Conservation (phyloP, 371 early-diverging fungal genomes). For the Mortierella sp. region DNA sequence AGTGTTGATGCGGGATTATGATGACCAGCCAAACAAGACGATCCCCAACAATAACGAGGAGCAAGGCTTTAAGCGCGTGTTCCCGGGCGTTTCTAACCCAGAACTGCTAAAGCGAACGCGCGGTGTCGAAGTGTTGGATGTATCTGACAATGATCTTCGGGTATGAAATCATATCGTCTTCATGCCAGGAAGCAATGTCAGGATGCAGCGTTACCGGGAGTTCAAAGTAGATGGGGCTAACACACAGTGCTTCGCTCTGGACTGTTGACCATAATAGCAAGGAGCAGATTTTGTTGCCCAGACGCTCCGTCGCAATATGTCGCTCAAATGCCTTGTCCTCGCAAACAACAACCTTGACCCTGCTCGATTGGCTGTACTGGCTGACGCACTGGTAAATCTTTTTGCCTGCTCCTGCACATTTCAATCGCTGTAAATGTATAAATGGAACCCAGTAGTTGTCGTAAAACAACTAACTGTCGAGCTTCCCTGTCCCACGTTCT, state of each 20-base stretch:
- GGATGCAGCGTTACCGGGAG: neutral
- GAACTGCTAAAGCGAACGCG: constrained; percentile 46
- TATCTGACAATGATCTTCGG: constrained; percentile 67
- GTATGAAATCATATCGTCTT: constrained; percentile 28
- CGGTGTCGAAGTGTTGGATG: constrained; percentile 61
- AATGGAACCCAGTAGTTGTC: too few species aligned
- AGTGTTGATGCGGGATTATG: constrained; percentile 74
- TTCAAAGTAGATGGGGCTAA: too few species aligned
- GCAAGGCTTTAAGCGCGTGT: constrained; percentile 52
- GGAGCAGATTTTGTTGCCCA: constrained; percentile 75
- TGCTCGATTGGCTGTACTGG: constrained; percentile 62
- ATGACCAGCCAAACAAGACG: constrained; percentile 51
- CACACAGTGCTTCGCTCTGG: too few species aligned
- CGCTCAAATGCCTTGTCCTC: constrained; percentile 60
- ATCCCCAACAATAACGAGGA: constrained; percentile 52
- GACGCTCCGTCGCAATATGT: constrained; percentile 68
- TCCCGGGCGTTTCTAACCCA: constrained; percentile 46
- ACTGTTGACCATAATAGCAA: too few species aligned
- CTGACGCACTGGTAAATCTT: constrained; percentile 69
- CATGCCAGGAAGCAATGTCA: too few species aligned
- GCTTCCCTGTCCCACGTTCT: neutral
- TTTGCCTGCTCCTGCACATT: neutral
- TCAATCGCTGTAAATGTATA: too few species aligned
- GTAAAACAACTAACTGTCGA: too few species aligned
- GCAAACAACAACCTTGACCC: constrained; percentile 70